Base-by-base conservation (phyloP, 441 rosid species). In the Corymbia calophylla region DNA sequence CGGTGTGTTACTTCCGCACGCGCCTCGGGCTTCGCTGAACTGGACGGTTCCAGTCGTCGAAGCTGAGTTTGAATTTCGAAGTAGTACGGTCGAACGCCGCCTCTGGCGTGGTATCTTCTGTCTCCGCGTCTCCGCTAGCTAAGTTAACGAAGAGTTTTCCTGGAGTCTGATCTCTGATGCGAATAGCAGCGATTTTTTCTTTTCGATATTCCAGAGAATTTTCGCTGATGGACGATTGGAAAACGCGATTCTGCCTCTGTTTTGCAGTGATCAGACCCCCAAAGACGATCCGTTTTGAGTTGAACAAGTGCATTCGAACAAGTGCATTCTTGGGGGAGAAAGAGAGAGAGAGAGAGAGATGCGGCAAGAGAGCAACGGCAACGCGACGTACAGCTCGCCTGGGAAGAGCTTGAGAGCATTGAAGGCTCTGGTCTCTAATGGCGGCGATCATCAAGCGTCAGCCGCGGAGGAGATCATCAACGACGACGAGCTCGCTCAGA, bases 401-500 rank as follows among this genome's bases (percentile, higher is more conserved):
- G 88, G 90, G 90, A 95, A 93, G 94, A 95, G 92, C 86, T 32
- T 93, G 89, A 94, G 96, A 92, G 98, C 97, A 87, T 62, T 93
- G 70, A 96, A 95, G 91, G 81, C 92, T 88, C 90, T 89, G 91
- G 91, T 80, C 66, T 91, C 95, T 5, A 91, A 88, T 53, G 88
- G 88, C 91, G 88, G 88, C 91, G 93, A 90, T 88, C 91, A 92
- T 64, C 92, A 92, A 19, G 66, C 91, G 35, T 93, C 95, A 35
- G 88, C 53, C 89, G 77, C 87, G 25, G 98, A 94, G 25, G 95
- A 95, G 88, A 90, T 90, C 31, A 91, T 95, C 90, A 94, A 94
- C 88, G 98, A 97, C 93, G 91, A 89, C 92, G 96, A 96, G 90
- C 93, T 97, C 58, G 98, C 98, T 91, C 97, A 94, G 87, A 91